phyloP scores from a whole-genome alignment of 208 protist species.

The Vickermania ingenoplastis region DNA sequence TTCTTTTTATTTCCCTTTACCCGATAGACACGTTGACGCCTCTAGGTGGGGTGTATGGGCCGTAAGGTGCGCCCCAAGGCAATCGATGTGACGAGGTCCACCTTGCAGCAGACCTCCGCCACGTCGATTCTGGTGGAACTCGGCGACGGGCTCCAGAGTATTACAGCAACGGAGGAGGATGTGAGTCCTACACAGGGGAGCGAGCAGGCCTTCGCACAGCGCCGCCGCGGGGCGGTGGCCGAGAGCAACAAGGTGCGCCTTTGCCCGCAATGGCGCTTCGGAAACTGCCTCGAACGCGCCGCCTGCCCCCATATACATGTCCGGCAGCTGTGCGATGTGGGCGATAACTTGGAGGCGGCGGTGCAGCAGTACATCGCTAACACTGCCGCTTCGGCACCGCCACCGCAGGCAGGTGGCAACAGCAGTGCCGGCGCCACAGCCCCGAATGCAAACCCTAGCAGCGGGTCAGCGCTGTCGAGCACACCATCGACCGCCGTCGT shows the following conservation, averaged over 20 bases:
- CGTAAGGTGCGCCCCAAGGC: slow-evolving; percentile 23
- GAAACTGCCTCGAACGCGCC: slow-evolving; percentile 57
- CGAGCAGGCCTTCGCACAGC: slow-evolving; percentile 52
- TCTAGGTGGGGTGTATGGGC: no score
- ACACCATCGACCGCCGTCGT: neutral
- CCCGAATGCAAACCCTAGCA: neutral
- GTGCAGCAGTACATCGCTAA: no score
- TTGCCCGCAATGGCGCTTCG: slow-evolving; percentile 65
- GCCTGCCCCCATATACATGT: slow-evolving; percentile 76
- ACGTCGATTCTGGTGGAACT: slow-evolving; percentile 57
- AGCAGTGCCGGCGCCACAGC: neutral
- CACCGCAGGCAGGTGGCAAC: no score
- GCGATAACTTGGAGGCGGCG: neutral
- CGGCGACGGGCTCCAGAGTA: slow-evolving; percentile 18
- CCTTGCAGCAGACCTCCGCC: slow-evolving; percentile 44
- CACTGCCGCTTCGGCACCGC: neutral
- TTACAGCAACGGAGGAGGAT: slow-evolving; percentile 55
- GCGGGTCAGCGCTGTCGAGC: neutral
- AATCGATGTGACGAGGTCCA: slow-evolving; percentile 72
- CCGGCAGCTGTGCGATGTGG: slow-evolving; percentile 31
- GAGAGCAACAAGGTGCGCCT: slow-evolving; percentile 47
- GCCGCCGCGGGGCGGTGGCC: slow-evolving; percentile 42
- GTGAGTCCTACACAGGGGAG: slow-evolving; percentile 74
- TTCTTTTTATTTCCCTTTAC: no score
- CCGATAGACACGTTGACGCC: no score